Conservation (phyloP, 1,284 basidiomycete species). For the Austroboletus niveus region DNA sequence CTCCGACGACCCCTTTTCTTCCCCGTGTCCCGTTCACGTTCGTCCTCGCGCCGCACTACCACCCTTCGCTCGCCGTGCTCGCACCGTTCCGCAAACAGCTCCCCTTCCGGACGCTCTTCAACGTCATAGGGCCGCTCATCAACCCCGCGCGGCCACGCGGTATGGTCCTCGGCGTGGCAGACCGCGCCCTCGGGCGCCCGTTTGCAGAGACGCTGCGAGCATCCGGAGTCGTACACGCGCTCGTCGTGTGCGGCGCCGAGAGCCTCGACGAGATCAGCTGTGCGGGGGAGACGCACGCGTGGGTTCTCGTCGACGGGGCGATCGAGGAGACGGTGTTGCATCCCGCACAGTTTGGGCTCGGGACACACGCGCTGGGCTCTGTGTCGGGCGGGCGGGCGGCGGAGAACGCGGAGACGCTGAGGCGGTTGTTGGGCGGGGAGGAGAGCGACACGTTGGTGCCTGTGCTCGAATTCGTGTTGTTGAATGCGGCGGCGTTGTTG, state of each 20-base stretch:
- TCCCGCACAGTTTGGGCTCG: slow-evolving; percentile 72
- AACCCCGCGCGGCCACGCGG: slow-evolving; percentile 86
- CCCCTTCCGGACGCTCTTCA: slow-evolving; percentile 97
- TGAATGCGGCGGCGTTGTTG: slow-evolving; percentile 84
- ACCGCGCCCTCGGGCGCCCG: slow-evolving; percentile 77
- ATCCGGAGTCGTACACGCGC: slow-evolving; percentile 74
- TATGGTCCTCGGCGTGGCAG: slow-evolving; percentile 91
- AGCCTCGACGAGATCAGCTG: slow-evolving; percentile 94
- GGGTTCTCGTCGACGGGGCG: slow-evolving; percentile 56
- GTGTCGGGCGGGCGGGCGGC: slow-evolving; percentile 74
- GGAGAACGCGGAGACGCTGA: slow-evolving; percentile 74
- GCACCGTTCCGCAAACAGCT: slow-evolving; percentile 85
- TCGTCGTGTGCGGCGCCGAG: slow-evolving; percentile 94
- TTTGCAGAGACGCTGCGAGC: slow-evolving; percentile 78
- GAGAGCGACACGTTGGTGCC: slow-evolving; percentile 48
- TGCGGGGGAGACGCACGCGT: slow-evolving; percentile 84
- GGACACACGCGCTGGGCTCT: slow-evolving; percentile 60
- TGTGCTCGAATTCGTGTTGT: slow-evolving; percentile 78
- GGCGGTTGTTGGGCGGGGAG: slow-evolving; percentile 53
- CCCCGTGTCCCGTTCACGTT: slow-evolving; percentile 81
- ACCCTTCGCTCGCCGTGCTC: slow-evolving; percentile 83
- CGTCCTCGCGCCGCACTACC: slow-evolving; percentile 92
- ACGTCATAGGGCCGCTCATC: slow-evolving; percentile 91
- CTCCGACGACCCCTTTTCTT: slow-evolving; percentile 59
- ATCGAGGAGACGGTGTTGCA: slow-evolving; percentile 52